These are phyloP conservation scores for Aspergillus vadensis DNA, from an alignment of 2,329 filamentous ascomycete species.

Conservation along the genomic window DNA sequence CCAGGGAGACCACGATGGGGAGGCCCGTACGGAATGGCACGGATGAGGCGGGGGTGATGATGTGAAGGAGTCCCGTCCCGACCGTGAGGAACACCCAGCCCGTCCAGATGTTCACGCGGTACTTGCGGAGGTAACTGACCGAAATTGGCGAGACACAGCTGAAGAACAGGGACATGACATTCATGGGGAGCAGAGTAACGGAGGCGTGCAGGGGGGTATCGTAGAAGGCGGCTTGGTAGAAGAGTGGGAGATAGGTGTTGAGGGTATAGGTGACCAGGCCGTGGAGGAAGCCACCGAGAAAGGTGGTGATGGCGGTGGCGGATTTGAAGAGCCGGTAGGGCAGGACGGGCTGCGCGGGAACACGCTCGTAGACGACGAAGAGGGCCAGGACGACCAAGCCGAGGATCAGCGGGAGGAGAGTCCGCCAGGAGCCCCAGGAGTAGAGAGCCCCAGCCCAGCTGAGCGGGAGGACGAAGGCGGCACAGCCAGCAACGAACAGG, in stretches of 20 bases:
- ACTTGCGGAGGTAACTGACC: not conserved
- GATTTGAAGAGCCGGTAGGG: constrained; percentile 45
- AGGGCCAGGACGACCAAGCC: constrained; percentile 53
- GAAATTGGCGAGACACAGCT: not conserved
- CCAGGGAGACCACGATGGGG: not conserved
- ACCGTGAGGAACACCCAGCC: not conserved
- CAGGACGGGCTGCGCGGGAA: constrained; percentile 52
- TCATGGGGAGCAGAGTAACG: not conserved
- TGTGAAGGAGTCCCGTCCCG: not conserved
- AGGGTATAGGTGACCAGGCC: constrained; percentile 51
- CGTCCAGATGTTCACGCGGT: not conserved
- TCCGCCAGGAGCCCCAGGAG: constrained; percentile 61
- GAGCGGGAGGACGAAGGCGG: constrained; percentile 60
- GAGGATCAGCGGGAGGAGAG: constrained; percentile 61
- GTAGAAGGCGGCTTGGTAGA: constrained; percentile 48
- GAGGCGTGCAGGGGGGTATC: constrained; percentile 43
- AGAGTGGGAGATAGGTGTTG: constrained; percentile 55
- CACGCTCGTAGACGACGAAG: constrained; percentile 58
- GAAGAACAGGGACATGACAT: not conserved
- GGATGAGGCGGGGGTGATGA: not conserved
- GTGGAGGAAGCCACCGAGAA: constrained; percentile 57
- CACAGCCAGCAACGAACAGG: constrained; percentile 60
- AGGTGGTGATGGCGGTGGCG: constrained; percentile 50
- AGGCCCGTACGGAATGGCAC: not conserved
- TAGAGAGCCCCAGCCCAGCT: constrained; percentile 67